Conservation (phyloP, 2,329 filamentous ascomycete genomes). For the Fusarium sp. region DNA sequence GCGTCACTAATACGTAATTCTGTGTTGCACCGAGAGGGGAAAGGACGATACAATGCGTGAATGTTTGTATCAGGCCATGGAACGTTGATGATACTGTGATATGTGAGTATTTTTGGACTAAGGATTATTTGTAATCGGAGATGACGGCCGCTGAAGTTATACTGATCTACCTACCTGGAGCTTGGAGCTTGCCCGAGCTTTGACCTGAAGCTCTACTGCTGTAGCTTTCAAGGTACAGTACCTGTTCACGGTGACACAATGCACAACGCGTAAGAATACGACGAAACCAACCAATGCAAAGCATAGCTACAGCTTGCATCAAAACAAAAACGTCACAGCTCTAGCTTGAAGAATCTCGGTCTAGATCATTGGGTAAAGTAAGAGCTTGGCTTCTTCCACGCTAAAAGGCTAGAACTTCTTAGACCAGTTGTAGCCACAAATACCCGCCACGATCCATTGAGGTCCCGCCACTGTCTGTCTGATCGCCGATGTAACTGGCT, state of each 20-base stretch:
- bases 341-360: not conserved
- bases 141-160: not conserved
- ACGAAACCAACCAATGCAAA: not conserved
- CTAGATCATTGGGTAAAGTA: not conserved
- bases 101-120: not conserved
- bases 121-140: not conserved
- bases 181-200: not conserved
- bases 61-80: constrained; percentile 9
- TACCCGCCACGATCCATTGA: constrained; percentile 5
- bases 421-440: constrained; percentile 9
- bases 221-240: not conserved
- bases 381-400: not conserved
- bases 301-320: constrained; percentile 2
- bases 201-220: not conserved
- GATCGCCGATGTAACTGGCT: not conserved
- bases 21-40: constrained; percentile 13
- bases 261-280: constrained; percentile 4
- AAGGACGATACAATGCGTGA: not conserved
- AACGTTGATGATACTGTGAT: not conserved
- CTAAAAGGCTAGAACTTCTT: constrained; percentile 13
- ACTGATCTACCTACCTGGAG: not conserved
- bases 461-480: not conserved
- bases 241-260: constrained; percentile 1
- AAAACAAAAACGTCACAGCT: constrained; percentile 14
- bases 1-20: constrained; percentile 47